Base-by-base conservation (phyloP, 2,329 filamentous ascomycete genomes). In the Fusarium drepaniforme region DNA sequence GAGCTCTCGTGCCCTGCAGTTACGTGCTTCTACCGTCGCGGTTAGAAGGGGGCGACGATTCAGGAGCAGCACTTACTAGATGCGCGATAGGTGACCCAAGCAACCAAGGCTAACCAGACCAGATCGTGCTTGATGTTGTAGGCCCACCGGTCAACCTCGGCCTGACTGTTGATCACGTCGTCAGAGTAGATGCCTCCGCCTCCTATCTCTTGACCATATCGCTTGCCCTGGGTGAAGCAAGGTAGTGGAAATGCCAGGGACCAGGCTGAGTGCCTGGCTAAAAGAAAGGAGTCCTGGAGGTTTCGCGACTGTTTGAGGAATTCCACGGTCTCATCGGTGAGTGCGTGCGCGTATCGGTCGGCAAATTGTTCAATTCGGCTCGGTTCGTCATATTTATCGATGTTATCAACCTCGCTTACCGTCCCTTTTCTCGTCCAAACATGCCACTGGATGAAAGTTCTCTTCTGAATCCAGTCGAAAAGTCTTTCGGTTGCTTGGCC, bases 151-250 rank as follows among this genome's bases (percentile, higher is more conserved):
- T 67, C 51, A 25, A 70, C 58, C n/a, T 67, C 64, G 5, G 67
- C 67, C 21, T 70, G 63, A 18, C 64, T 58, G 15, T 70, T 70
- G 42, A 67, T 18, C 8, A 56, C 40, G 5, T 70, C 64, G 23
- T 59, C 28, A 3, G 37, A 11, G 59, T 70, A 63, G 13, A 67
- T 18, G 11, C 30, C 61, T 16, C n/a, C 49, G 2, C 30, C 51
- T 37, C 33, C 21, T 1, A 28, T 35, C 30, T 35, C 25, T 16
- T 42, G 28, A 2, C 23, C 23, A 23, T 53, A 38, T 30, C 16
- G 33, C 38, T n/a, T 11, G 30, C 44, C 13, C 4, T 35, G n/a
- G 15, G n/a, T 16, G 23, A 40, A 57, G 33, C 15, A 38, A 0
- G 33, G 38, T 1, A 33, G 28, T 4, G 35, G 38, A 25, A 59